Conservation (phyloP, 106 monocot genomes). For the Dendrobium officinale region DNA sequence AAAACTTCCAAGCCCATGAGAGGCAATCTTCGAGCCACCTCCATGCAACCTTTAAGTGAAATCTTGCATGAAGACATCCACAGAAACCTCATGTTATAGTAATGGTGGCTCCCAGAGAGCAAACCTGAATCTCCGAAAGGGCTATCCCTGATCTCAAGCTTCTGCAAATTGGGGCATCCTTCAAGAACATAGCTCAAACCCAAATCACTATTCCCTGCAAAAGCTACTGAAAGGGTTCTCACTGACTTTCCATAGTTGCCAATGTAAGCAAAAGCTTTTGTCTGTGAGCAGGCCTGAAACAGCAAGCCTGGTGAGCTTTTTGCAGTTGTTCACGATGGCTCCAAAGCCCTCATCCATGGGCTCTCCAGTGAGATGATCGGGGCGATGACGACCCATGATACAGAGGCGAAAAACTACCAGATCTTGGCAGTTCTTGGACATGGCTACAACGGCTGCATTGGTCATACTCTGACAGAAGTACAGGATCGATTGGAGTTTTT, state of each 20-base stretch:
- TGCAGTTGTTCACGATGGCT: constrained; percentile 89
- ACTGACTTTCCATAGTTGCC: constrained; percentile 68
- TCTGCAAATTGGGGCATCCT: constrained; percentile 67
- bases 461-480: constrained; percentile 91
- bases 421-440: constrained; percentile 75
- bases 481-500: constrained; percentile 69
- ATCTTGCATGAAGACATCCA: constrained; percentile 89
- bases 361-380: constrained; percentile 56
- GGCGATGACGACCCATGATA: constrained; percentile 68
- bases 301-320: constrained; percentile 70
- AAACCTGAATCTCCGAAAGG: constrained; percentile 68
- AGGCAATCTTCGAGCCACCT: constrained; percentile 58
- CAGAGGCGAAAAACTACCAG: constrained; percentile 75
- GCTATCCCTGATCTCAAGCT: constrained; percentile 84
- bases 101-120: constrained; percentile 63
- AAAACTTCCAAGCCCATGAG: constrained; percentile 66
- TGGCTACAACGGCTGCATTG: constrained; percentile 59
- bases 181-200: constrained; percentile 61
- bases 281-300: constrained; percentile 82
- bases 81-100: constrained; percentile 86
- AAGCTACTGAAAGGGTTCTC: constrained; percentile 79
- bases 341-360: constrained; percentile 91
- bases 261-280: constrained; percentile 69
- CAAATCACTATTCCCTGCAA: constrained; percentile 64
- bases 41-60: constrained; percentile 51